phyloP scores from a whole-genome alignment of 352 stramenopile genomes.

The Globisporangium apiculatum region DNA sequence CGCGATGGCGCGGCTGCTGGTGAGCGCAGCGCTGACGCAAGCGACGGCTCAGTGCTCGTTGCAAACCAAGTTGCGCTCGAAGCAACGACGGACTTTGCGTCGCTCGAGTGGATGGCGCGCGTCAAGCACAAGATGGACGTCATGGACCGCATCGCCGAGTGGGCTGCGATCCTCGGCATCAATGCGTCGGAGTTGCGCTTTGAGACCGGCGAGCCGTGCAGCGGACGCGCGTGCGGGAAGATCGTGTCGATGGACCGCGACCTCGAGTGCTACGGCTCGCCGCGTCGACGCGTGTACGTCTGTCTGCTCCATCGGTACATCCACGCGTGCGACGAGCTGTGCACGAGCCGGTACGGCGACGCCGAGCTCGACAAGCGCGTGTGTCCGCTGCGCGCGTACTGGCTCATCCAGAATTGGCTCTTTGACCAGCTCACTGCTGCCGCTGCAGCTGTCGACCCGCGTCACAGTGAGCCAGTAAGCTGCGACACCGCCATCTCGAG shows the following conservation, averaged over 20 bases:
- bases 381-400: slow-evolving; percentile 64
- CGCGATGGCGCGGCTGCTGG: neutral
- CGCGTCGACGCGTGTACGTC: slow-evolving; percentile 62
- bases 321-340: slow-evolving; percentile 69
- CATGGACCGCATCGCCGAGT: slow-evolving; percentile 70
- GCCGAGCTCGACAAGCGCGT: slow-evolving; percentile 58
- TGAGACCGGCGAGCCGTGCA: slow-evolving; percentile 58
- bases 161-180: slow-evolving; percentile 54
- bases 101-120: slow-evolving; percentile 74
- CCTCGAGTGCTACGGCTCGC: slow-evolving; percentile 63
- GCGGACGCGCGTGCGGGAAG: slow-evolving; percentile 56
- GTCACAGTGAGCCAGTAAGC: no score
- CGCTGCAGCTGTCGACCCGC: slow-evolving; percentile 6
- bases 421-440: slow-evolving; percentile 42
- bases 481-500: no score
- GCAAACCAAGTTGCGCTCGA: slow-evolving; percentile 61
- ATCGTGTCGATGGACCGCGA: slow-evolving; percentile 81
- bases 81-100: slow-evolving; percentile 65
- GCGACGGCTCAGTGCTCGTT: slow-evolving; percentile 25
- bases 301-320: slow-evolving; percentile 77
- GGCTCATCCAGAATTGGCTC: slow-evolving; percentile 75
- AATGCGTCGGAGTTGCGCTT: slow-evolving; percentile 65
- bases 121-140: slow-evolving; percentile 86
- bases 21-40: neutral
- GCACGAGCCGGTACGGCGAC: slow-evolving; percentile 54